These are phyloP conservation scores for Stylosanthes scabra DNA, from an alignment of 331 rosid genomes.

Conservation along the genomic window DNA sequence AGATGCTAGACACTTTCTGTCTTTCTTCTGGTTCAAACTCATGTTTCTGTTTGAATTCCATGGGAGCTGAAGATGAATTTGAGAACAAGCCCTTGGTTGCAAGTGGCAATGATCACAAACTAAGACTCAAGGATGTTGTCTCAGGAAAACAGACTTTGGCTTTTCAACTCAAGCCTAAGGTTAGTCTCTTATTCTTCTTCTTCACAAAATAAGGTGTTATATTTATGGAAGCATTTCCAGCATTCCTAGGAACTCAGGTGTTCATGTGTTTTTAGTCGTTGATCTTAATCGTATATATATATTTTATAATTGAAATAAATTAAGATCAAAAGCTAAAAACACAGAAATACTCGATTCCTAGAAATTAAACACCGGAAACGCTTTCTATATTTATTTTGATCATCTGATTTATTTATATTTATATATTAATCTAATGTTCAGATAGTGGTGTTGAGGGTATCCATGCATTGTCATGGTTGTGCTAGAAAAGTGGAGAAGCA, in stretches of 20 bases:
- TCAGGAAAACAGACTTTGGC: constrained; percentile 80
- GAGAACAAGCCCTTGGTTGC: constrained; percentile 64
- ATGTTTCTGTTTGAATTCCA: constrained; percentile 72
- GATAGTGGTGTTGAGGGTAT: constrained; percentile 82
- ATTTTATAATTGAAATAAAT: no score
- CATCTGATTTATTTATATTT: not conserved
- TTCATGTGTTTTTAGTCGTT: no score
- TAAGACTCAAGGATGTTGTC: constrained; percentile 74
- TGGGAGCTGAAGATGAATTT: constrained; percentile 60
- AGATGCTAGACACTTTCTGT: constrained; percentile 58
- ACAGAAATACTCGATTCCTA: no score
- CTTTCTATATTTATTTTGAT: not conserved
- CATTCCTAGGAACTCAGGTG: no score
- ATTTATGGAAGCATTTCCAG: no score
- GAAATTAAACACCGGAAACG: no score
- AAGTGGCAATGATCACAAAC: constrained; percentile 49
- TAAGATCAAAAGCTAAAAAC: no score
- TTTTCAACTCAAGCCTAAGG: constrained; percentile 94
- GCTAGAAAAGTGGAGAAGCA: constrained; percentile 93
- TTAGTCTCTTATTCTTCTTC: constrained; percentile 28
- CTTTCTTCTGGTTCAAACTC: constrained; percentile 64
- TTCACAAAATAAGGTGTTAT: no score
- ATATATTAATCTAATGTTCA: constrained; percentile 36
- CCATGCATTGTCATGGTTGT: constrained; percentile 95
- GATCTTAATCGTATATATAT: no score